phyloP scores from a whole-genome alignment of 192 early-diverging fungal species.

The Coemansia sp. region DNA sequence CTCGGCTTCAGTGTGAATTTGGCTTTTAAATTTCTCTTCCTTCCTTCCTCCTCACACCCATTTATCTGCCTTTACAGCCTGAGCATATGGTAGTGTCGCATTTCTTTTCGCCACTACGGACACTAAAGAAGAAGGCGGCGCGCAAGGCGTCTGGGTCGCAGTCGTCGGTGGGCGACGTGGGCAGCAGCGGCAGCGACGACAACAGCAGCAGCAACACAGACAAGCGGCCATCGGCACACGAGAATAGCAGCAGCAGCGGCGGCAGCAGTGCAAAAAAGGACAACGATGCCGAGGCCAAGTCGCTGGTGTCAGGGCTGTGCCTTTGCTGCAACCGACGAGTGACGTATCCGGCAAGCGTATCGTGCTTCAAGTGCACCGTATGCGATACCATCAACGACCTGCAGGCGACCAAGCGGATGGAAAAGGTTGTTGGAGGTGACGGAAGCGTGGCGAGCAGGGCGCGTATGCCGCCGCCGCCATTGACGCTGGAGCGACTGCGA shows the following conservation, averaged over 20 bases:
- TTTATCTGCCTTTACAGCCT: too few species aligned
- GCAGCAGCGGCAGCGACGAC: conserved; percentile 5
- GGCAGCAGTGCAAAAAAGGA: neutral
- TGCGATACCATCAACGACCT: conserved; percentile 87
- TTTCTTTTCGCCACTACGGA: conserved; percentile 47
- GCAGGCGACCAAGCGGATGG: conserved; percentile 19
- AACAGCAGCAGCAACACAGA: neutral
- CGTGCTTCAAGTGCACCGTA: conserved; percentile 86
- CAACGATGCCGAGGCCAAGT: neutral
- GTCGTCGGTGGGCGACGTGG: neutral
- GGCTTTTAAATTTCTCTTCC: too few species aligned
- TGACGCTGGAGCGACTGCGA: conserved; percentile 51
- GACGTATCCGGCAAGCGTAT: conserved; percentile 23
- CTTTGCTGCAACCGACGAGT: conserved; percentile 46
- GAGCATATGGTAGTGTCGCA: conserved; percentile 48
- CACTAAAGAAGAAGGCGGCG: conserved; percentile 44
- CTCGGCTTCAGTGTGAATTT: too few species aligned
- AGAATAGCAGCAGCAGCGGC: neutral
- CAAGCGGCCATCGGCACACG: conserved; percentile 13
- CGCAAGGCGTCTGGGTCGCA: conserved; percentile 8
- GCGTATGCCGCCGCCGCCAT: conserved; percentile 32
- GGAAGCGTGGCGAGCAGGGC: conserved; percentile 9
- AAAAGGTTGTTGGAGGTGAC: conserved; percentile 13
- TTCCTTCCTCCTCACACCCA: too few species aligned
- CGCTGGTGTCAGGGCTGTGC: conserved; percentile 28